These are phyloP conservation scores for Isabelozyma rhagii DNA, from an alignment of 805 yeast species.

Conservation along the genomic window DNA sequence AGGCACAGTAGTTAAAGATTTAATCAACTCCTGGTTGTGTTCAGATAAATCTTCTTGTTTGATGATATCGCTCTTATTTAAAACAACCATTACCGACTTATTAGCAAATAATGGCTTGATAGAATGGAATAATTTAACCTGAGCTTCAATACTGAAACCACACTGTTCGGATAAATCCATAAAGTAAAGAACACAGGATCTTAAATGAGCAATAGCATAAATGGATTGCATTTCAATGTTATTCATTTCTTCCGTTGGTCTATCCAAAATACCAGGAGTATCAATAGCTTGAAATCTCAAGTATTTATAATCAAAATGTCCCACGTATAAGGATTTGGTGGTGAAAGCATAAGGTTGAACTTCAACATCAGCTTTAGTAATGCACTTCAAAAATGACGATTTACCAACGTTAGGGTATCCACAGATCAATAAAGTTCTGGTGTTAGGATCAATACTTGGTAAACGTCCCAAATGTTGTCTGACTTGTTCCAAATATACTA, in stretches of 20 bases:
- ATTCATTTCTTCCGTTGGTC: constrained; percentile 99
- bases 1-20: constrained; percentile 59
- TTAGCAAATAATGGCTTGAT: constrained; percentile 97
- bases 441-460: constrained; percentile 97
- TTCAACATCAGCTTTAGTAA: constrained; percentile 97
- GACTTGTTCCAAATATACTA: constrained; percentile 92
- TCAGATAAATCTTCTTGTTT: constrained; percentile 77
- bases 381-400: constrained; percentile 87
- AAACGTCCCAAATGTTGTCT: constrained; percentile 98
- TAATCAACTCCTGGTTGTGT: constrained; percentile 68
- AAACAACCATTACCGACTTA: constrained; percentile 91
- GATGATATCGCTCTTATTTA: constrained; percentile 92
- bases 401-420: constrained; percentile 99
- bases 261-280: constrained; percentile 97
- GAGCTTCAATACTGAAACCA: constrained; percentile 96
- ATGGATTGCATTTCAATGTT: constrained; percentile 99
- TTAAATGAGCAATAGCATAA: constrained; percentile 96
- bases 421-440: constrained; percentile 94
- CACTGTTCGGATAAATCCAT: constrained; percentile 99
- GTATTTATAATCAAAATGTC: constrained; percentile 98
- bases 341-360: constrained; percentile 99
- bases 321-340: constrained; percentile 94
- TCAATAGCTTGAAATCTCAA: constrained; percentile 98
- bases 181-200: constrained; percentile 94
- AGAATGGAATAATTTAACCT: constrained; percentile 93